phyloP scores from a whole-genome alignment of 129 eudicot genomes.

The Mikania micrantha region DNA sequence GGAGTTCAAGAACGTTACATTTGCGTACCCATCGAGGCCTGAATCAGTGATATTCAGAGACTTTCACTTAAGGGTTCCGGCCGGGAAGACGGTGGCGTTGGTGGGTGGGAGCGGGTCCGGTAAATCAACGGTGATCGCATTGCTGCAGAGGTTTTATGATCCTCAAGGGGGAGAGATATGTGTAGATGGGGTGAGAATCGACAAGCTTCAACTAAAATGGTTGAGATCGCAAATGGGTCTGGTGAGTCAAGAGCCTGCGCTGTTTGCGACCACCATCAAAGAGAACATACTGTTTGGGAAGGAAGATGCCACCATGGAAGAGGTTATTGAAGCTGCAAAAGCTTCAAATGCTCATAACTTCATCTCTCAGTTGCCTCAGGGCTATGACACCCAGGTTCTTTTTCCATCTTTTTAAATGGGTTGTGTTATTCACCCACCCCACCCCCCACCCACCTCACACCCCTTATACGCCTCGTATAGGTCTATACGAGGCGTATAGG shows the following conservation, averaged over 20 bases:
- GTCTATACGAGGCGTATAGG: no score
- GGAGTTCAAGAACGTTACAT: slow-evolving; percentile 43
- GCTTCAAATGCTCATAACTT: slow-evolving; percentile 91
- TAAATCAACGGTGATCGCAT: slow-evolving; percentile 65
- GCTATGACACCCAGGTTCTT: slow-evolving; percentile 87
- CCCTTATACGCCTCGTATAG: no score
- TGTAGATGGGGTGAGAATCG: slow-evolving; percentile 57
- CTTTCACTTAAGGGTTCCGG: slow-evolving; percentile 46
- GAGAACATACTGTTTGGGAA: slow-evolving; percentile 94
- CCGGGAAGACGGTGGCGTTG: slow-evolving; percentile 64
- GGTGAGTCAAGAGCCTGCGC: slow-evolving; percentile 95
- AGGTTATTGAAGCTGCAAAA: slow-evolving; percentile 73
- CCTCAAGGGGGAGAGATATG: slow-evolving; percentile 60
- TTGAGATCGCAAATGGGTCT: slow-evolving; percentile 86
- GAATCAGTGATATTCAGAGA: slow-evolving; percentile 43
- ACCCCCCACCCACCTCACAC: no score
- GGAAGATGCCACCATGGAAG: slow-evolving; percentile 74
- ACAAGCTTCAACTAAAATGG: slow-evolving; percentile 80
- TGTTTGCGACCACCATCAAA: slow-evolving; percentile 72
- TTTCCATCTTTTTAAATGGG: no score
- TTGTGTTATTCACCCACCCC: no score
- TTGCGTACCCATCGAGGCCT: slow-evolving; percentile 62
- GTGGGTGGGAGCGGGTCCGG: slow-evolving; percentile 92
- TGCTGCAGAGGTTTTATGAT: slow-evolving; percentile 74
- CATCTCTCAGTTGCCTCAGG: slow-evolving; percentile 77